These are phyloP conservation scores for Cinchona pubescens DNA, from an alignment of 257 asterid genomes.

Conservation along the genomic window DNA sequence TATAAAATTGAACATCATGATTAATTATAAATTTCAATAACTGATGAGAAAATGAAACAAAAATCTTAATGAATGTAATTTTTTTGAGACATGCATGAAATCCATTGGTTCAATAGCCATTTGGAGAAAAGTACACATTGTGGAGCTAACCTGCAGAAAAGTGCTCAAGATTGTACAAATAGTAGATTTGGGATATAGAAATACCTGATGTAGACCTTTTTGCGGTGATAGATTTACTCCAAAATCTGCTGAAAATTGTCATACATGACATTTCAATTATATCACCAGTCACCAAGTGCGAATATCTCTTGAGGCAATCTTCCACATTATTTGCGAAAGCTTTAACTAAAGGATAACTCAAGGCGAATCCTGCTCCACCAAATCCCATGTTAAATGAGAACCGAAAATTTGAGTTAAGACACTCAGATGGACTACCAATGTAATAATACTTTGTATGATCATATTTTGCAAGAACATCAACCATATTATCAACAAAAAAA, in stretches of 20 bases:
- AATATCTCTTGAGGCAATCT: slow-evolving; percentile 38
- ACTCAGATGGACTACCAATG: slow-evolving; percentile 47
- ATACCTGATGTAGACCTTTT: slow-evolving; percentile 49
- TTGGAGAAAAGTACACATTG: no score
- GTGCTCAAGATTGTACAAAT: no score
- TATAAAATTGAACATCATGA: background rate
- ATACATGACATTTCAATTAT: slow-evolving; percentile 41
- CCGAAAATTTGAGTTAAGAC: slow-evolving; percentile 29
- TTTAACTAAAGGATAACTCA: slow-evolving; percentile 44
- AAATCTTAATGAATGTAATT: no score
- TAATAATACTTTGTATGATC: slow-evolving; percentile 38
- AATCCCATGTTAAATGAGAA: slow-evolving; percentile 47
- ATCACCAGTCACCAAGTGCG: slow-evolving; percentile 34
- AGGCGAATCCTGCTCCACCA: slow-evolving; percentile 47
- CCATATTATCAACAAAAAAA: slow-evolving; percentile 40
- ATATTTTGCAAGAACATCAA: slow-evolving; percentile 35
- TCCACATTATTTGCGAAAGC: slow-evolving; percentile 40
- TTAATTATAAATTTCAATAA: no score
- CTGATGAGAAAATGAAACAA: no score
- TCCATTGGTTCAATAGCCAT: no score
- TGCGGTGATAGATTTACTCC: slow-evolving; percentile 40
- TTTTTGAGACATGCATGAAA: no score
- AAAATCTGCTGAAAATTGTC: slow-evolving; percentile 21
- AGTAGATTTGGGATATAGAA: background rate
- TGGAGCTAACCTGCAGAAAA: no score